phyloP scores from a whole-genome alignment of 106 monocot species.

The Allium cepa region DNA sequence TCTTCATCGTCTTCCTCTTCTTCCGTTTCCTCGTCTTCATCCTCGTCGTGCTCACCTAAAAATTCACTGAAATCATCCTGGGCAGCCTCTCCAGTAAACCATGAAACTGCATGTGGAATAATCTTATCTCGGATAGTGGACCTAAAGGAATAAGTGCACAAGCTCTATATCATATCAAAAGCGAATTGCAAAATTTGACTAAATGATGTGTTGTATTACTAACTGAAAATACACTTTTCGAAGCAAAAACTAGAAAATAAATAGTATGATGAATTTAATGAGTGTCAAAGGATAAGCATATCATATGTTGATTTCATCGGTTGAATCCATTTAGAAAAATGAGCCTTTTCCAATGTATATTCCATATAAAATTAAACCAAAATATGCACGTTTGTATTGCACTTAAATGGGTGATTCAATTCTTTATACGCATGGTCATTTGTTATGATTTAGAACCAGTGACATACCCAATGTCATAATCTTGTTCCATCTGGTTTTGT shows the following conservation, averaged over 20 bases:
- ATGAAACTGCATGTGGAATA: constrained; percentile 88
- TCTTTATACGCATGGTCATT: too few species aligned
- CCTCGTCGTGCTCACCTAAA: constrained; percentile 11
- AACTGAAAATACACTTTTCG: too few species aligned
- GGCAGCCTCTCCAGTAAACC: constrained; percentile 89
- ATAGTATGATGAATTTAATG: too few species aligned
- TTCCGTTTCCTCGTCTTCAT: constrained; percentile 5
- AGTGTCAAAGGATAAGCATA: too few species aligned
- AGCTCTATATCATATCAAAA: not conserved
- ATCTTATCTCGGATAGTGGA: constrained; percentile 91
- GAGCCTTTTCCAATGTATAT: not conserved
- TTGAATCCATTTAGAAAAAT: not conserved
- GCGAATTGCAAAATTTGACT: not conserved
- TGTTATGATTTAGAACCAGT: not conserved
- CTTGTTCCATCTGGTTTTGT: constrained; percentile 81
- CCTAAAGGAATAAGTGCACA: constrained; percentile 17
- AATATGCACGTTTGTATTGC: not conserved
- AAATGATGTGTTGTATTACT: too few species aligned
- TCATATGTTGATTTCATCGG: too few species aligned
- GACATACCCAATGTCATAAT: constrained; percentile 82
- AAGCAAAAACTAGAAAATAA: too few species aligned
- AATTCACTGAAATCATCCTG: constrained; percentile 28
- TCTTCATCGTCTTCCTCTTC: constrained; percentile 14
- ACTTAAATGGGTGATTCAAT: too few species aligned
- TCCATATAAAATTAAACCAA: not conserved